Evolutionary conservation across 495 filamentous ascomycete genomes (phyloP), one percentile per base, ranked within the genome.

Genomic region (Aspergillus kassunensis): DNA sequence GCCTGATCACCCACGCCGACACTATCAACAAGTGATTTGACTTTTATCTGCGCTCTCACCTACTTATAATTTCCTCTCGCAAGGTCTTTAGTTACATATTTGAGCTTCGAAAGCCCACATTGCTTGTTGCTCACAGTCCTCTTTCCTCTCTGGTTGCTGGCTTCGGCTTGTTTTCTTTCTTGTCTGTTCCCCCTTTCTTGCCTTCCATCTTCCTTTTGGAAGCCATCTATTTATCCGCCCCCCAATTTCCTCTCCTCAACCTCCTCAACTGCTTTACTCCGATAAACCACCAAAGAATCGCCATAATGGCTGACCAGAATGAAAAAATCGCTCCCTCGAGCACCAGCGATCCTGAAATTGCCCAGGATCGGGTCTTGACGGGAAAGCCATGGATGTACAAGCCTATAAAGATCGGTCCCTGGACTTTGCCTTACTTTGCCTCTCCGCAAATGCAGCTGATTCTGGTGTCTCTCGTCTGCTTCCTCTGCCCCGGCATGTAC

Each of bases 401-500:
- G 62, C 79, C 79, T 33, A 50, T 84, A 40, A 79, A 68, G 40
- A 44, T 88, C 44, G 79, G 78, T 36, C 64, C 64, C 15, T 76
- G 61, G 61, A 78, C 77, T 55, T 49, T 85, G 5, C 79, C 81
- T 5, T 90, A 81, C 77, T 91, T 85, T 71, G 88, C 88, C 44
- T 90, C 86, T 21, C 89, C 89, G 4, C 80, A 84, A 57, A 66
- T 80, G 30, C 88, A 92, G 67, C 73, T 92, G 34, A 53, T 87
- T 24, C 73, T 95, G 70, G 85, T 91, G 36, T 81, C 89, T 16
- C 79, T 91, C 56, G 89, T 93, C 47, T 95, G 90, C 69, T 95
- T 95, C 78, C 72, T 95, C 53, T 95, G 90, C 62, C 90, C 90
- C 5, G 89, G 89, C 64, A 88, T 86, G 80, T 92, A 83, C 76